Evolutionary conservation across 2,329 filamentous ascomycete genomes (phyloP).

Genomic region (Aureobasidium sp.): DNA sequence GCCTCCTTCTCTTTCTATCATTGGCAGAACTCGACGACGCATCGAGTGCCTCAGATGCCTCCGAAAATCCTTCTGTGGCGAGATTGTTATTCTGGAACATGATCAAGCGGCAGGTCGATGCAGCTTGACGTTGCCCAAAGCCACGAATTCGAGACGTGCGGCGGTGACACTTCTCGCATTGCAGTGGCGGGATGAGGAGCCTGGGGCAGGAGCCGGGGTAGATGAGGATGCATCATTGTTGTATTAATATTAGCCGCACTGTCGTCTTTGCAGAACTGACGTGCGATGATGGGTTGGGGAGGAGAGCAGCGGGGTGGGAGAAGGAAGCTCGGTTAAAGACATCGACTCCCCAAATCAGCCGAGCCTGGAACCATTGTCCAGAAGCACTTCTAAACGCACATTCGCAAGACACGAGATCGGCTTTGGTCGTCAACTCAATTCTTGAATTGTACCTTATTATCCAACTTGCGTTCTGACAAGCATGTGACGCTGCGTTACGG

Average conservation of each 20-base stretch:
- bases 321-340: background rate
- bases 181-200: background rate
- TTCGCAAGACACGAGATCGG: background rate
- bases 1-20: constrained; percentile 15
- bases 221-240: background rate
- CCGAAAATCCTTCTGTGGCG: background rate
- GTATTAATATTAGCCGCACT: constrained; percentile 1
- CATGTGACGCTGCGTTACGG: background rate
- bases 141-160: background rate
- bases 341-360: background rate
- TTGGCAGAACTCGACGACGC: background rate
- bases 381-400: background rate
- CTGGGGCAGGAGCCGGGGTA: constrained; percentile 1
- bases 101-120: constrained; percentile 5
- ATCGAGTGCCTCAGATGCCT: background rate
- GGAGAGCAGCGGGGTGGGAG: background rate
- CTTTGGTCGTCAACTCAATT: background rate
- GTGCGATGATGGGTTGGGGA: background rate
- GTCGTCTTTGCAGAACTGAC: background rate
- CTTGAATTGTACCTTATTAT: background rate
- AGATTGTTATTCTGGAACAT: background rate
- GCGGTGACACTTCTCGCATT: constrained; percentile 1
- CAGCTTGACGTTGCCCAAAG: constrained; percentile 7
- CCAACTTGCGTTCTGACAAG: background rate
- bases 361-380: background rate